These are phyloP conservation scores for Xylaria sp. DNA, from an alignment of 2,329 filamentous ascomycete genomes.

Conservation along the genomic window DNA sequence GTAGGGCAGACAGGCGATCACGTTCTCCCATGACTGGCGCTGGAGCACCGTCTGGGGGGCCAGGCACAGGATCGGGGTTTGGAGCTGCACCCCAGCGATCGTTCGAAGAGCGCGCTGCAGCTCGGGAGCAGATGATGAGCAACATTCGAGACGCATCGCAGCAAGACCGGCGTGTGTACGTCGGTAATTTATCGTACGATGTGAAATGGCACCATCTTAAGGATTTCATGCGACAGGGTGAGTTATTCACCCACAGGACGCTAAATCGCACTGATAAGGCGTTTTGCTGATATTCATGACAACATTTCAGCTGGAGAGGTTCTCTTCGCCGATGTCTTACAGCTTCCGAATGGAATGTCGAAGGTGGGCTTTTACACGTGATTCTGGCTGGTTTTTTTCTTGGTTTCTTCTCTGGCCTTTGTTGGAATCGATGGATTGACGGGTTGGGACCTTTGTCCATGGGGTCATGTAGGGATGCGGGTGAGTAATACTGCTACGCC, in stretches of 20 bases:
- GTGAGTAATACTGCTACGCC: slow-evolving; percentile 68
- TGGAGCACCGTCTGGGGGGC: slow-evolving; percentile 75
- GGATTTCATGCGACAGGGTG: slow-evolving; percentile 99
- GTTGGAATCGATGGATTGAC: slow-evolving; percentile 98
- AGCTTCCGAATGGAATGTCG: slow-evolving; percentile 99
- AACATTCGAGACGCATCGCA: slow-evolving; percentile 93
- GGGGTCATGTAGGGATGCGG: slow-evolving; percentile 99
- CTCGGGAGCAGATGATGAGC: slow-evolving; percentile 96
- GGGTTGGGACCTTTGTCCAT: slow-evolving; percentile 90
- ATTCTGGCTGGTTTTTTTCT: slow-evolving; percentile 87
- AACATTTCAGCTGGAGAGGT: slow-evolving; percentile 89
- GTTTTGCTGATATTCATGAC: slow-evolving; percentile 54
- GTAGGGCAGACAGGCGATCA: slow-evolving; percentile 78
- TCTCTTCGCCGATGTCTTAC: slow-evolving; percentile 98
- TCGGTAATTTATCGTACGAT: slow-evolving; percentile 98
- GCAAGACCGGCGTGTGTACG: slow-evolving; percentile 99
- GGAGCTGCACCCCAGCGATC: slow-evolving; percentile 76
- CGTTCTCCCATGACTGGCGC: slow-evolving; percentile 88
- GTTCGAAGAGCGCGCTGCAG: slow-evolving; percentile 83
- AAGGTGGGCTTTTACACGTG: slow-evolving; percentile 98
- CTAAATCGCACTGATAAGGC: slow-evolving; percentile 42
- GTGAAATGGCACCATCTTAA: slow-evolving; percentile 99
- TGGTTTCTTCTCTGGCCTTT: slow-evolving; percentile 70
- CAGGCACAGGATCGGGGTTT: slow-evolving; percentile 72
- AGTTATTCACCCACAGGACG: slow-evolving; percentile 53